Base-by-base conservation (phyloP, 2,329 filamentous ascomycete species). In the Tolypocladium album region DNA sequence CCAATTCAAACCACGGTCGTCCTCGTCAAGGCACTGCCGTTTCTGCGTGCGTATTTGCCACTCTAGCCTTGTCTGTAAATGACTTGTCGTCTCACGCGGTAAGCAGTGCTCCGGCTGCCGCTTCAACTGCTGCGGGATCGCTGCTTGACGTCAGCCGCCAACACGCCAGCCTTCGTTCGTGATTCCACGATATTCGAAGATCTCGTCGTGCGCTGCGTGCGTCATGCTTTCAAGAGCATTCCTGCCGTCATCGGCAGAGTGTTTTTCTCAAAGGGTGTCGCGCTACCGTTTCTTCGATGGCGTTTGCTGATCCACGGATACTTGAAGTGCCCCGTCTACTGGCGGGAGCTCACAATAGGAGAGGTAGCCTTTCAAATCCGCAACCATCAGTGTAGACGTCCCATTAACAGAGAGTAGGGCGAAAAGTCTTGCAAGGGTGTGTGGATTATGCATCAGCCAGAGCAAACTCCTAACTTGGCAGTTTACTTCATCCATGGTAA, bases 401-500 rank as follows among this genome's bases (percentile, higher is more conserved):
- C 39, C 24, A 24, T n/a, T 64, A 42, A 65, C 55, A 8, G 36
- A 62, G 57, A 62, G 20, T 34, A 67, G 65, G 68, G 61, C 58
- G 79, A 76, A 70, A 55, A 81, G n/a, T 61, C 65, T 45, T 63
- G 86, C 60, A 78, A 78, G 61, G 90, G 90, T 2, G 74, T 93
- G 4, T 93, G 88, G 86, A 83, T 92, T 56, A 81, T 82, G 50
- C 75, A 82, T 53, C 80, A 90, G 65, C 79, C 82, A 20, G 76
- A 79, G 45, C 74, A 78, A 56, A 77, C 82, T 59, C 87, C 89
- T 0, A 90, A 94, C 69, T 76, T 94, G 59, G 85, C 92, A n/a
- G 73, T 95, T 2, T 93, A 91, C 70, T 94, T 94, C 70, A 83
- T 84, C 47, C 90, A 95, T 70, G 90, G 88, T 87, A 74, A 65